phyloP scores from a whole-genome alignment of 257 asterid species.

The Perilla frutescens region DNA sequence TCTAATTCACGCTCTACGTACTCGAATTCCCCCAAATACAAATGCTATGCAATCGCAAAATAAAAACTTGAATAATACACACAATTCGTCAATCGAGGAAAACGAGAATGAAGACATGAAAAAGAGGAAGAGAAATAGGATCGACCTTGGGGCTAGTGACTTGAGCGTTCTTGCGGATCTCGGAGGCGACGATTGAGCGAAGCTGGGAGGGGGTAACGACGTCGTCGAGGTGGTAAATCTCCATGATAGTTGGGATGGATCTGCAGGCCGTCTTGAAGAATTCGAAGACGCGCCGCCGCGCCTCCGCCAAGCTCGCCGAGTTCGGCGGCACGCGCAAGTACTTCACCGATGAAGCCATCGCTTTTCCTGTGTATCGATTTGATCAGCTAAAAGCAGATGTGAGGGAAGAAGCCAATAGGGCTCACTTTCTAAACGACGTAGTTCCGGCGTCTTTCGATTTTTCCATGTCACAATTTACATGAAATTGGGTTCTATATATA shows the following conservation, averaged over 20 bases:
- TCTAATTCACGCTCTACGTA: neutral
- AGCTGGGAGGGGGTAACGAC: constrained; percentile 75
- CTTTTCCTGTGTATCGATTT: neutral
- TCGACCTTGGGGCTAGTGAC: constrained; percentile 79
- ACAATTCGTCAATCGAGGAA: neutral
- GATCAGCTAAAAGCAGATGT: neutral
- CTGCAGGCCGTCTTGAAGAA: constrained; percentile 87
- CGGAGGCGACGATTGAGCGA: constrained; percentile 68
- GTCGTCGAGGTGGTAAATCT: constrained; percentile 71
- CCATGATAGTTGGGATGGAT: constrained; percentile 85
- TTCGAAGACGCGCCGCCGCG: constrained; percentile 75
- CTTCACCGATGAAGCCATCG: constrained; percentile 61
- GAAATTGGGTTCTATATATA: neutral
- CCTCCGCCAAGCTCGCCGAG: constrained; percentile 75
- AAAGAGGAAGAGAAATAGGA: constrained; percentile 3
- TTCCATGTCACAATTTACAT: neutral
- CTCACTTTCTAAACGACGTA: constrained; percentile 28
- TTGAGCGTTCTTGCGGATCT: constrained; percentile 78
- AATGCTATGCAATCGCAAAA: constrained; percentile 12
- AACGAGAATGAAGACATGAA: neutral
- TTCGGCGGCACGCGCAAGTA: constrained; percentile 72
- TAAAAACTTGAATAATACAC: neutral
- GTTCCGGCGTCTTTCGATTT: neutral
- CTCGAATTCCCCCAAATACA: neutral
- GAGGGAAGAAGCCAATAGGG: constrained; percentile 18